Conservation (phyloP, 208 protist species). For the Acanthamoeba polyphaga region DNA sequence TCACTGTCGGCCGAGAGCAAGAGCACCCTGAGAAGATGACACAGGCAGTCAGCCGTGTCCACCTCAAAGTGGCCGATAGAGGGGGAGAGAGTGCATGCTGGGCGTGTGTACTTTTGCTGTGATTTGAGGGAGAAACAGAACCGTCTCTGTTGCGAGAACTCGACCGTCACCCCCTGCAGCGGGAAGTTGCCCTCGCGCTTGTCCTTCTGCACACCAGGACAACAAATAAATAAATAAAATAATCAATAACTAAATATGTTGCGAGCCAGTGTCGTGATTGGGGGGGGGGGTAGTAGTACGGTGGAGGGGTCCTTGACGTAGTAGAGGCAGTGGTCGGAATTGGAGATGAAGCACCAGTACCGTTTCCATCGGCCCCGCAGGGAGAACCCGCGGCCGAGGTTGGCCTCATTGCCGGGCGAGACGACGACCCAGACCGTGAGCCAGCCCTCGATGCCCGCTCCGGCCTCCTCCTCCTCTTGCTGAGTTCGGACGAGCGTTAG, state of each 20-base stretch:
- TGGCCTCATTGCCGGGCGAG: neutral
- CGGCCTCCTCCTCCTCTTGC: neutral
- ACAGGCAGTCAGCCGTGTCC: neutral
- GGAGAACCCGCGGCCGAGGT: neutral
- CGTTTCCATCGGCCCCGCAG: neutral
- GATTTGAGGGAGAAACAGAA: neutral
- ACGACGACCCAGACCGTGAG: constrained; percentile 1
- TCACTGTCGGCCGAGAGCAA: neutral
- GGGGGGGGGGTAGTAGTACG: neutral
- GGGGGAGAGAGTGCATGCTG: neutral
- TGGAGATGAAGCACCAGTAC: constrained; percentile 12
- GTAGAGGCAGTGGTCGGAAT: neutral
- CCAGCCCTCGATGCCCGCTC: neutral
- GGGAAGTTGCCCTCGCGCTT: neutral
- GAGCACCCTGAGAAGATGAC: neutral
- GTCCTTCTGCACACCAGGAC: neutral
- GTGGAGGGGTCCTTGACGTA: neutral
- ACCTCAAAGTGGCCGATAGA: neutral
- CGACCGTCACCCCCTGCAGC: neutral
- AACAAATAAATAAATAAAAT: neutral
- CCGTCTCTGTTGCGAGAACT: neutral
- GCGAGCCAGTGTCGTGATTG: neutral
- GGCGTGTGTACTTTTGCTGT: neutral
- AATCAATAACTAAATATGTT: no score
- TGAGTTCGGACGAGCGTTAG: no score